phyloP scores from a whole-genome alignment of 2,329 filamentous ascomycete genomes.

The Trichoderma sp. region DNA sequence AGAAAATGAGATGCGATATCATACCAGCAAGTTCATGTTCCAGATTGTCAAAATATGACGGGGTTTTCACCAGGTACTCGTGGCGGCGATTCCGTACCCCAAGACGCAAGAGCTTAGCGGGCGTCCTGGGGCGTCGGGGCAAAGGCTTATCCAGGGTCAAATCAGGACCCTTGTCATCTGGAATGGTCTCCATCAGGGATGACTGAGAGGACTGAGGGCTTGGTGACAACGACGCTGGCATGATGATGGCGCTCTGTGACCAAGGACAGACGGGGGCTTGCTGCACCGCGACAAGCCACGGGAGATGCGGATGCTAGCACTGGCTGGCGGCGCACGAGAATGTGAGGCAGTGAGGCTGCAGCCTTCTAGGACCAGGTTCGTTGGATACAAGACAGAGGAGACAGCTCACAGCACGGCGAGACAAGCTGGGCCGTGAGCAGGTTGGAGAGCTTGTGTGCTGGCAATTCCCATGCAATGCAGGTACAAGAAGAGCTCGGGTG shows the following conservation, averaged over 20 bases:
- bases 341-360: background rate
- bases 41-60: constrained; percentile 64
- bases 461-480: constrained; percentile 17
- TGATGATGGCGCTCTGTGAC: background rate
- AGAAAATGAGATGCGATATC: background rate
- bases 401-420: background rate
- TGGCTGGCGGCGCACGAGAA: background rate
- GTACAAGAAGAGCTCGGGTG: constrained; percentile 9
- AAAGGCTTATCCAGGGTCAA: constrained; percentile 39
- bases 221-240: background rate
- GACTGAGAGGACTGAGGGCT: background rate
- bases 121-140: constrained; percentile 47
- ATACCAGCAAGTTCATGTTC: constrained; percentile 59
- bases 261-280: background rate
- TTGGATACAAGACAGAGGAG: background rate
- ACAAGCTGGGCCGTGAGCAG: background rate
- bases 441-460: background rate
- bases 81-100: constrained; percentile 73
- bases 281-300: background rate
- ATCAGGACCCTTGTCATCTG: background rate
- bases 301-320: background rate
- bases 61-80: constrained; percentile 71
- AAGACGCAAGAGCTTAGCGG: constrained; percentile 48
- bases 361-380: background rate
- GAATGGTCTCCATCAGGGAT: background rate